Evolutionary conservation across 1,139 yeast species (phyloP).

Genomic region (Debaryomycetaceae sp.): DNA sequence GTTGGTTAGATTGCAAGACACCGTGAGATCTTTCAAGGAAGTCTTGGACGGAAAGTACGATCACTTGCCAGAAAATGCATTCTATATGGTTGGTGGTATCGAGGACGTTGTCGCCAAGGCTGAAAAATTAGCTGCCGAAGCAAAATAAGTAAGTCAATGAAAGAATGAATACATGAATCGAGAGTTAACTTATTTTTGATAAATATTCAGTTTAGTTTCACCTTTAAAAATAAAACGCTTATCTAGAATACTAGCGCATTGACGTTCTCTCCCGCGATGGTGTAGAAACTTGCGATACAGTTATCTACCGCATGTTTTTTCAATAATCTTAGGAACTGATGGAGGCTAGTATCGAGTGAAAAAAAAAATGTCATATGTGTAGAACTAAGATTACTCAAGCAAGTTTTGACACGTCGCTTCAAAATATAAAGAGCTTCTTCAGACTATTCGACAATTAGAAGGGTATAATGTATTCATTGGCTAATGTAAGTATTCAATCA

Average conservation of each 20-base stretch:
- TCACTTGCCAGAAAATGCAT: conserved; percentile 97
- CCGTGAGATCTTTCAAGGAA: conserved; percentile 91
- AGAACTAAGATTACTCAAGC: not conserved
- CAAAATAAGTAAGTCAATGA: conserved; percentile 47
- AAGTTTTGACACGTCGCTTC: not conserved
- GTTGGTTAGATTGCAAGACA: conserved; percentile 94
- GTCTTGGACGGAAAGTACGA: conserved; percentile 98
- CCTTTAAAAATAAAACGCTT: conserved; percentile 9
- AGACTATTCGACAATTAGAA: not conserved
- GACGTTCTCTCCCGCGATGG: no score
- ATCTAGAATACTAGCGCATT: conserved; percentile 4
- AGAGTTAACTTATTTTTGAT: conserved; percentile 9
- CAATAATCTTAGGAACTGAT: no score
- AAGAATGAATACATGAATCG: conserved; percentile 11
- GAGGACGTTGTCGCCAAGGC: conserved; percentile 98
- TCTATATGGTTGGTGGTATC: conserved; percentile 99
- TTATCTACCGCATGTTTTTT: no score
- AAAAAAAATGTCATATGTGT: conserved; percentile 1
- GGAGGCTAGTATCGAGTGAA: no score
- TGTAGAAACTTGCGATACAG: no score
- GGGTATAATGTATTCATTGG: conserved; percentile 6
- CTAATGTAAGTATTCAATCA: conserved; percentile 2
- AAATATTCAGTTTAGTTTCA: conserved; percentile 9
- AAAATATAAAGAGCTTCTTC: no score
- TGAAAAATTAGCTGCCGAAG: conserved; percentile 84